Evolutionary conservation across 1,284 basidiomycete species (phyloP).

Genomic region (Sparassis latifolia): DNA sequence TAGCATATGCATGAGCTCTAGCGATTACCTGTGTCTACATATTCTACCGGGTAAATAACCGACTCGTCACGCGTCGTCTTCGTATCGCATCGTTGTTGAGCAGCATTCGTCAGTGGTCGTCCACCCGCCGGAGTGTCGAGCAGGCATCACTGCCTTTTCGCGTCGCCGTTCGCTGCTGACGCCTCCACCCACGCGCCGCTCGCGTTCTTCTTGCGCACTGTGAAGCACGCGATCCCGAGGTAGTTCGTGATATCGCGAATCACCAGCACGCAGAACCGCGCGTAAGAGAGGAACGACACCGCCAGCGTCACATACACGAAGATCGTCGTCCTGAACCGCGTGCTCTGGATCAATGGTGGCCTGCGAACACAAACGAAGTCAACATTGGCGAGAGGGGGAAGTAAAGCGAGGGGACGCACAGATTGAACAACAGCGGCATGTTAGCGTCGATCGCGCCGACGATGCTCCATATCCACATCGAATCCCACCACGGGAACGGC

Average conservation of each 20-base stretch:
- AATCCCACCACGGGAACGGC: conserved; percentile 85
- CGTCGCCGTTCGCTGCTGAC: conserved; percentile 16
- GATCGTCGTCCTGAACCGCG: conserved; percentile 49
- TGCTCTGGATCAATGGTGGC: conserved; percentile 63
- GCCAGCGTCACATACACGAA: conserved; percentile 68
- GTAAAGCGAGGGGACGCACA: conserved; percentile 35
- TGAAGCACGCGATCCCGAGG: conserved; percentile 87
- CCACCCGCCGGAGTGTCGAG: too few relatives aligned
- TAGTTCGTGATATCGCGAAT: conserved; percentile 85
- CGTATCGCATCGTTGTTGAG: too few relatives aligned
- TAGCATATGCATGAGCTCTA: too few relatives aligned
- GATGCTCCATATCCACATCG: conserved; percentile 79
- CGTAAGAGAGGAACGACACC: conserved; percentile 67
- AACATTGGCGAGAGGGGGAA: neutral
- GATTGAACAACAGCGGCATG: conserved; percentile 56
- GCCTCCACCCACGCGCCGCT: conserved; percentile 64
- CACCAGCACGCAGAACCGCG: conserved; percentile 74
- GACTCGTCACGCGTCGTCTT: too few relatives aligned
- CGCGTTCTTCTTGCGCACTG: conserved; percentile 75
- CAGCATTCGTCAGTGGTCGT: too few relatives aligned
- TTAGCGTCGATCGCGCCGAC: conserved; percentile 83
- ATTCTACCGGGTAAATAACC: too few relatives aligned
- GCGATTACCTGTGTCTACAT: too few relatives aligned
- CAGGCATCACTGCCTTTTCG: neutral
- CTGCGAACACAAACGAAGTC: conserved; percentile 26